Percentiles rank a stretch among this genome's conserved stretches.
These are phyloP conservation scores for Kazachstania taianensis DNA, from an alignment of 805 yeast species.

Conservation along the genomic window DNA sequence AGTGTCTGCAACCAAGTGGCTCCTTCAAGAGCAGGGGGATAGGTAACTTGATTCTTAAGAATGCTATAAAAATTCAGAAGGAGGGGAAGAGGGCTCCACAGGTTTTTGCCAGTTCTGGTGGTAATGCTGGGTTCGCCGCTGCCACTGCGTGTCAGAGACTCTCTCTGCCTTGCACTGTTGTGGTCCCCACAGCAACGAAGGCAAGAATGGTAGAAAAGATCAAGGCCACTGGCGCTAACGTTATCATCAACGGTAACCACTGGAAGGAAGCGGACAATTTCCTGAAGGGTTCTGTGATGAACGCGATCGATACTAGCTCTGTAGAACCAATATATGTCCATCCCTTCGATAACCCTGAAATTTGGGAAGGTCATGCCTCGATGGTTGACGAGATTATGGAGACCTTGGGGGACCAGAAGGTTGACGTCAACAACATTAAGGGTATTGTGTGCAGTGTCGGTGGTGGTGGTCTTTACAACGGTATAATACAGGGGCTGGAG, in stretches of 20 bases:
- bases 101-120: slow-evolving; percentile 46
- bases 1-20: slow-evolving; percentile 46
- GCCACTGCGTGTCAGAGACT: slow-evolving; percentile 36
- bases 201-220: slow-evolving; percentile 34
- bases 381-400: slow-evolving; percentile 37
- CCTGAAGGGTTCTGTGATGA: slow-evolving; percentile 27
- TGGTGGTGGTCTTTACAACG: slow-evolving; percentile 50
- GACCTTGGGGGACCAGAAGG: slow-evolving; percentile 16
- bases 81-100: slow-evolving; percentile 25
- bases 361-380: slow-evolving; percentile 47
- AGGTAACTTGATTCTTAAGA: slow-evolving; percentile 35
- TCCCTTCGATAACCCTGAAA: slow-evolving; percentile 41
- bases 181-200: slow-evolving; percentile 44
- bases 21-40: slow-evolving; percentile 49
- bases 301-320: slow-evolving; percentile 9
- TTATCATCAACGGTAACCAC: slow-evolving; percentile 36
- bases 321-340: slow-evolving; percentile 41
- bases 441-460: slow-evolving; percentile 47
- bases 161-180: slow-evolving; percentile 41
- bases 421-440: slow-evolving; percentile 24
- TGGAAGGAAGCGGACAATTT: slow-evolving; percentile 45
- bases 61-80: slow-evolving; percentile 26
- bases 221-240: slow-evolving; percentile 36
- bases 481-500: slow-evolving; percentile 37
- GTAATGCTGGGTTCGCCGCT: slow-evolving; percentile 39